Conservation (phyloP, 495 filamentous ascomycete genomes). For the Penicillium malachiteum region DNA sequence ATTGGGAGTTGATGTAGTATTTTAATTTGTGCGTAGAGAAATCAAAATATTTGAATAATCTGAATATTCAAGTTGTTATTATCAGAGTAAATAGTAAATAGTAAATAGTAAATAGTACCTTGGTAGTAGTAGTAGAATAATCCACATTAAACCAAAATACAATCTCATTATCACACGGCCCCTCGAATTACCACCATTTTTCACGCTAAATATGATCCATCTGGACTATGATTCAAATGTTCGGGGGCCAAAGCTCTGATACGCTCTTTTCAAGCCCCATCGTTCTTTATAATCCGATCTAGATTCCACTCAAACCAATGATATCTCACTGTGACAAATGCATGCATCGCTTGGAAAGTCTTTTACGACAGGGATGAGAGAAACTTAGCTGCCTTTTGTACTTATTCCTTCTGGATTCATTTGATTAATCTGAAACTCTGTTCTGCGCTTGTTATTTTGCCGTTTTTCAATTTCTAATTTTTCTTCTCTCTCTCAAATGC, state of each 20-base stretch:
- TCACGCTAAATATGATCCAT: no score
- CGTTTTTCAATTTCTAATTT: neutral
- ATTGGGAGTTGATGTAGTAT: neutral
- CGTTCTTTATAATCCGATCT: slow-evolving; percentile 26
- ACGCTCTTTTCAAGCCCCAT: slow-evolving; percentile 8
- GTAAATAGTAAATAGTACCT: no score
- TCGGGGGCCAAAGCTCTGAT: neutral
- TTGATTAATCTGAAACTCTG: slow-evolving; percentile 20
- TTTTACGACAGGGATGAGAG: neutral
- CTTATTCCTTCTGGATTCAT: slow-evolving; percentile 7
- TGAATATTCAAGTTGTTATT: no score
- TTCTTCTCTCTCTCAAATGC: neutral
- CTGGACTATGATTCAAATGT: neutral
- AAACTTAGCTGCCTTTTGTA: neutral
- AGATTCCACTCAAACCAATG: slow-evolving; percentile 15
- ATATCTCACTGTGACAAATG: neutral
- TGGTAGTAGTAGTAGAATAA: no score
- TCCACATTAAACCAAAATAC: no score
- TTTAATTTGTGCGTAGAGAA: neutral
- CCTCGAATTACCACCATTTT: neutral
- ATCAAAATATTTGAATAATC: no score
- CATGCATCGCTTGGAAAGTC: slow-evolving; percentile 17
- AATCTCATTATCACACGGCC: slow-evolving; percentile 1
- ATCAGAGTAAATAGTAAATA: no score
- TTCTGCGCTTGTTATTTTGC: neutral